Base-by-base conservation (phyloP, 257 asterid species). In the Solanum medicagineum region DNA sequence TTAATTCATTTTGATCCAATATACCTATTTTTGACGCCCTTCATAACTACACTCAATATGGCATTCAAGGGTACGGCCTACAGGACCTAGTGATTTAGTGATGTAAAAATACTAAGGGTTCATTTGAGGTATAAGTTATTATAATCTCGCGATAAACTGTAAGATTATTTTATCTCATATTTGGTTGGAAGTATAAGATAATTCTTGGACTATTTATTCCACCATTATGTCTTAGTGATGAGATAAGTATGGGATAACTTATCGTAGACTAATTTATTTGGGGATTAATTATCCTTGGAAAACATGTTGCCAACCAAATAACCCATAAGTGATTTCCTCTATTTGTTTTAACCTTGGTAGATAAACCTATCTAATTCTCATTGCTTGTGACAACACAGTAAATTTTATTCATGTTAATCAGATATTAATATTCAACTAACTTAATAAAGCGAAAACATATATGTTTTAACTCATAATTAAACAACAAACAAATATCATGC, bases 101-200 rank as follows among this genome's bases (percentile, higher is more conserved):
- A 59, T 2, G 26, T 59, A 0, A 59, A 20, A 20, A 59, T 0
- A 59, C 14, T 59, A 0, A 0, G 1, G 0, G 4, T 32, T 32
- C 36, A 0, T 32, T 2, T 32, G 4, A 32, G 4, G 36, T 32
- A 29, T 29, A 32, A 32, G 36, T 32, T 32, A 32, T 32, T 2
- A 32, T 32, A 32, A 4, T 32, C 36, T 32, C 36, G 36, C 0
- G 0, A 32, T 32, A 32, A 32, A 32, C 0, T 32, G 4, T 32
- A 32, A 32, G 36, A 32, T 32, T 32, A 32, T 2, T 32, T 32
- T 32, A 32, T 32, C 36, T 32, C 36, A 32, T 32, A 0, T 32
- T 32, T 32, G 36, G 0, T 32, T 32, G 4, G 36, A 32, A 4
- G 36, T 32, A 32, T 32, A 32, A 32, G 4, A 32, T 32, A 32